These are phyloP conservation scores for Alternaria sp. DNA, from an alignment of 2,329 filamentous ascomycete genomes.

Conservation along the genomic window DNA sequence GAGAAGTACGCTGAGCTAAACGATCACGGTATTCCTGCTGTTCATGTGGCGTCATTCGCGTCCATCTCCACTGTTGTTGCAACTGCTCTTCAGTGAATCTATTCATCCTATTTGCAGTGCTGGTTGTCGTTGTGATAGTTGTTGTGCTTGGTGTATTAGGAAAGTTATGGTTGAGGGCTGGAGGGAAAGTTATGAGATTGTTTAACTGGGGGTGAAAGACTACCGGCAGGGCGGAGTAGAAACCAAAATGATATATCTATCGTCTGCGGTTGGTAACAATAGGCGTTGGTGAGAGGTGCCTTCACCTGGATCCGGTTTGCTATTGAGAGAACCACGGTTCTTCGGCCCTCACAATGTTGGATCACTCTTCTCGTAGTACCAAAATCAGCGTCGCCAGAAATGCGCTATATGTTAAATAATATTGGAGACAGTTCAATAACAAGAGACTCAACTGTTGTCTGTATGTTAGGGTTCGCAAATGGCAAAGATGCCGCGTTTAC, in stretches of 20 bases:
- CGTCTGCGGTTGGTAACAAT: background rate
- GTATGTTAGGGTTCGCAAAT: background rate
- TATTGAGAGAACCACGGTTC: background rate
- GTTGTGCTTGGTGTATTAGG: background rate
- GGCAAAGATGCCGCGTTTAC: background rate
- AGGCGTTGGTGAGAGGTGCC: background rate
- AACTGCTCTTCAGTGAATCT: background rate
- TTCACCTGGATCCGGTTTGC: background rate
- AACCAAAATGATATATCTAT: background rate
- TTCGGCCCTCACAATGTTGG: background rate
- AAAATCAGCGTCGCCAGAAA: background rate
- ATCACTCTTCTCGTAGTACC: background rate
- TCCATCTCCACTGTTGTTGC: background rate
- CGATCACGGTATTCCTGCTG: background rate
- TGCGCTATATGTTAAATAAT: background rate
- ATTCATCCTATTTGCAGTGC: background rate
- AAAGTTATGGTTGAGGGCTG: background rate
- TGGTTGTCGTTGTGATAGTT: background rate
- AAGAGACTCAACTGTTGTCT: background rate
- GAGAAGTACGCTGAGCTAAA: background rate
- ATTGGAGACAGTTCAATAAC: background rate
- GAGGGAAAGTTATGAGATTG: background rate
- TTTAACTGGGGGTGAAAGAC: background rate
- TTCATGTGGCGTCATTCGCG: background rate
- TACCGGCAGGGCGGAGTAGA: background rate